Base-by-base conservation (phyloP, 192 early-diverging fungal species). In the Funneliformis mosseae region DNA sequence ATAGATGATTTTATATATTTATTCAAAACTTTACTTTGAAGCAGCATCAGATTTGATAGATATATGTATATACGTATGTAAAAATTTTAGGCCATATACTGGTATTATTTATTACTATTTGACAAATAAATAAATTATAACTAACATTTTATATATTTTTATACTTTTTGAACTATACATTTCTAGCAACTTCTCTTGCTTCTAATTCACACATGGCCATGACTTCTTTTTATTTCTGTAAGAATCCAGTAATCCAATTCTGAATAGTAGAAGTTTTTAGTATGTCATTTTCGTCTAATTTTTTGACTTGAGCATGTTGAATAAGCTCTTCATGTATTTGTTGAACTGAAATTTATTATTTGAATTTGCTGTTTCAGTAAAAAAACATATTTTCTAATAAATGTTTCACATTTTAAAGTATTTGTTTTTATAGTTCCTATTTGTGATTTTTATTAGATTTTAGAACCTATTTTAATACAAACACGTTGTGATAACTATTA, bases 381-480 rank as follows among this genome's bases (percentile, higher is more conserved):
- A 6, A n/a, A 18, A 68, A 68, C 66, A 68, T 68, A 68, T 68
- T 68, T 68, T 68, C 66, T 39, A 68, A 68, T 68, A 68, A 39
- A 38, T 38, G 6, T 68, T 38, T 68, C 25, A 68, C 33, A 38
- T 21, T 27, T 68, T 68, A 42, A 14, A 38, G 12, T 38, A 68
- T 68, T 39, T 14, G 14, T 68, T 18, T 68, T 38, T 4, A 68
- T 18, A 14, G 66, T 39, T 68, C 66, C 38, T 18, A 2, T 38
- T 28, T 64, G 25, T 28, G 14, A 38, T 68, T 68, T 18, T 68
- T 38, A 18, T 68, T 68, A 38, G 25, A 27, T 38, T 27, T 38
- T 68, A 68, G 66, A 38, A 12, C 66, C 33, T 38, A 42, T 39
- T 12, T 12, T 14, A 12, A 68, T 18, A 68, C 25, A 41, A 38